Base-by-base conservation (phyloP, 1,284 basidiomycete species). In the Xerocomus nothofagi region DNA sequence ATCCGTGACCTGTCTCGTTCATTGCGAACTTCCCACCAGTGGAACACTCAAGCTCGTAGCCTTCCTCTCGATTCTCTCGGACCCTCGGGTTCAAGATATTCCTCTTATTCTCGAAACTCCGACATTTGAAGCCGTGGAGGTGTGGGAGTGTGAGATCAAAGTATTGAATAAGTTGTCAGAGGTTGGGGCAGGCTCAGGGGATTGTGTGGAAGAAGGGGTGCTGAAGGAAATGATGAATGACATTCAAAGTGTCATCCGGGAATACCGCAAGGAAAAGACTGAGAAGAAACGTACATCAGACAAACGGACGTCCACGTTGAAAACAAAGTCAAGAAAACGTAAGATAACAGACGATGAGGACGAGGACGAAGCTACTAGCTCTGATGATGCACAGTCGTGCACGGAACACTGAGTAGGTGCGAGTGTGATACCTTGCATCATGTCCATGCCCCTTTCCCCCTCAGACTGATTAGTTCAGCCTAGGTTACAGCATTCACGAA, bases 31-130 rank as follows among this genome's bases (percentile, higher is more conserved):
- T 14, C 24, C 11, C 21, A 24, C 4, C 36, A 88, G 86, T 3
- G 91, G 91, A 0, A 69, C 83, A 37, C 76, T 93, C 32, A 81
- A 82, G 6, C 71, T 93, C 2, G 56, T 61, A 1, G 75, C 82
- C 1, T 93, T 93, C 69, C 73, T 77, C 38, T 75, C 80, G 49
- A 78, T 93, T 45, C 73, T 93, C 52, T 79, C 79, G 14, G 91
- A 94, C 61, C 71, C 78, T 4, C 80, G 87, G 18, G 77, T 85
- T 45, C 76, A 81, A 51, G 70, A 78, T 39, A 86, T 93, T 36
- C 91, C 91, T 3, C 75, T 94, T 36, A 81, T 93, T 31, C 79
- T 94, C 17, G 91, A 95, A 67, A 93, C 91, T 0, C 89, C 89
- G 0, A 77, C 73, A 26, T 79, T 81, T 48, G 82, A 83, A 51